phyloP scores from a whole-genome alignment of 2,329 filamentous ascomycete genomes.

The Geosmithia morbida region DNA sequence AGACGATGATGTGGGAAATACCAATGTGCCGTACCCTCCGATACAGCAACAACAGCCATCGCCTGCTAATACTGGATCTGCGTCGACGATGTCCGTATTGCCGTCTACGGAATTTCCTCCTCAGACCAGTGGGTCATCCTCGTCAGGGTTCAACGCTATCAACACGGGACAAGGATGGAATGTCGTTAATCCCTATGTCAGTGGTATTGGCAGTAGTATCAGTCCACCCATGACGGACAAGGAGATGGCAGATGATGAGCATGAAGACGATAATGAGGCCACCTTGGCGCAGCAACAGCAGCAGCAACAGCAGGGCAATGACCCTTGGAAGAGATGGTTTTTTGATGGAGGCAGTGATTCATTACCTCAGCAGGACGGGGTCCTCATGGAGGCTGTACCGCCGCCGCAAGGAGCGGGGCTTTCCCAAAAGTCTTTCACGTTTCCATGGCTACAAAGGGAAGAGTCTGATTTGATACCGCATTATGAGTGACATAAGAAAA shows the following conservation, averaged over 20 bases:
- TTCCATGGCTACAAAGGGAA: slow-evolving; percentile 2
- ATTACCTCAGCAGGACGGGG: not conserved
- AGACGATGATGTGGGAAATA: not conserved
- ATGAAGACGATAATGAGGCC: not conserved
- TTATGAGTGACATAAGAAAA: not conserved
- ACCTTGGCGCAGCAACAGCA: not conserved
- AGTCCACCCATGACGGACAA: not conserved
- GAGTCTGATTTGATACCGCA: slow-evolving; percentile 1
- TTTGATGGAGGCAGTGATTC: not conserved
- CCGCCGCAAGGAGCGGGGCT: not conserved
- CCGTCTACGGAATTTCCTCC: not conserved
- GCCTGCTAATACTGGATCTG: not conserved
- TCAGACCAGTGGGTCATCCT: not conserved
- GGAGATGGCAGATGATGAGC: not conserved
- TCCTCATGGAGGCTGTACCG: not conserved
- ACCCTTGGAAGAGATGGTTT: slow-evolving; percentile 1
- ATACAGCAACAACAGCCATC: not conserved
- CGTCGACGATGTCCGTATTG: not conserved
- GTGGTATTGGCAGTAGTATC: not conserved
- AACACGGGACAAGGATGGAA: not conserved
- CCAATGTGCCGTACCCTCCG: not conserved
- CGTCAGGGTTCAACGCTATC: not conserved
- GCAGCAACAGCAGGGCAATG: not conserved
- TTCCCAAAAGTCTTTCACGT: slow-evolving; percentile 1
- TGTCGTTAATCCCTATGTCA: not conserved